Evolutionary conservation across 305 asterid species (phyloP).

Genomic region (Fraxinus angustifolia): DNA sequence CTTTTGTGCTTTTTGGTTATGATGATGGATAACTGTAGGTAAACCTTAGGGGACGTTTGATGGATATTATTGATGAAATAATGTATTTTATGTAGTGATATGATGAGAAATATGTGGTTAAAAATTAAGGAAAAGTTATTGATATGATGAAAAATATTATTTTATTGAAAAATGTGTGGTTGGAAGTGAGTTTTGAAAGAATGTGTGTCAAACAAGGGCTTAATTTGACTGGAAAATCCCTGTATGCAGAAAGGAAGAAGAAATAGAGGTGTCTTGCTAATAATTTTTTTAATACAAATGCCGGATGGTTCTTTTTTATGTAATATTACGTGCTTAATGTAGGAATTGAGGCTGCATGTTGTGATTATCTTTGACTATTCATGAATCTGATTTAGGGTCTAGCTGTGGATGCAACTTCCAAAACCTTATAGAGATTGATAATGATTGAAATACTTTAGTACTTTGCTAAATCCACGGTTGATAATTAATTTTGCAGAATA

Average conservation of each 20-base stretch:
- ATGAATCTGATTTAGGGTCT: neutral
- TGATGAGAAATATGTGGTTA: no score
- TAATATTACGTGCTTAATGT: neutral
- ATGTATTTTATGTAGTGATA: no score
- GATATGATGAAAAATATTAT: no score
- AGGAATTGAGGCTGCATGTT: neutral
- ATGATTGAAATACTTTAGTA: neutral
- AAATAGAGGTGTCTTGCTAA: neutral
- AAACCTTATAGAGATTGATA: neutral
- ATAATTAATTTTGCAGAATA: neutral
- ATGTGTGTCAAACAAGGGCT: no score
- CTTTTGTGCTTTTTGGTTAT: neutral
- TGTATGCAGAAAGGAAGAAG: neutral
- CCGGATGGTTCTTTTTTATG: neutral
- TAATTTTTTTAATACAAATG: neutral
- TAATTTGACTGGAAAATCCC: neutral
- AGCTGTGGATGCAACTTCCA: neutral
- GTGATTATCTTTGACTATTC: neutral
- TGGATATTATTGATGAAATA: no score
- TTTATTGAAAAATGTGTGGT: no score
- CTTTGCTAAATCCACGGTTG: neutral
- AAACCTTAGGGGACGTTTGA: neutral
- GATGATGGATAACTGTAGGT: neutral
- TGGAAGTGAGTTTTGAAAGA: no score
- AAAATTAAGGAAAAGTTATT: no score